Evolutionary conservation across 192 early-diverging fungal genomes (phyloP), one percentile per base, ranked within the genome.

Genomic region (Entophlyctis helioformis): DNA sequence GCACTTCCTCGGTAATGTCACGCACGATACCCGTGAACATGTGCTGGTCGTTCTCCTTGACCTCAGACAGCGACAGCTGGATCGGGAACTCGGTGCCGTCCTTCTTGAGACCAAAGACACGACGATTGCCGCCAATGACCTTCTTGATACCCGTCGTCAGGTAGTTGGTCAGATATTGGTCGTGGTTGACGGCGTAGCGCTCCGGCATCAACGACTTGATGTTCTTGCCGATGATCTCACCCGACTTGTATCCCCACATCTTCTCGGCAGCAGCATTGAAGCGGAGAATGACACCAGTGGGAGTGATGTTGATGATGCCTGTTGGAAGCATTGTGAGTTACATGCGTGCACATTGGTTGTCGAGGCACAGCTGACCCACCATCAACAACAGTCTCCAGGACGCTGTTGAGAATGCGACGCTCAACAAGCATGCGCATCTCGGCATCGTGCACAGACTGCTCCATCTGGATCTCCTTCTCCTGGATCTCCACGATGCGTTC

Each of bases 11-110:
- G 24, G 63, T 63, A 12, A 69, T 20, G 42, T 69, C 60, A 15
- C 56, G 37, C 19, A 60, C 42, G 27, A 67, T 64, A 18, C 63
- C 63, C 10, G 67, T 65, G 36, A 69, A 69, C 40, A 69, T 25
- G 27, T 69, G 67, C 13, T 37, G 34, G 19, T 38, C 62, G 6
- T 62, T 51, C 16, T 40, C 54, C 21, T 45, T 48, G 1, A 68
- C 51, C 33, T 68, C 66, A 18, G 53, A 51, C 3, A 68, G 36
- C 2, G 62, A 44, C 11, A 68, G 18, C 15, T 65, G 57, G 31
- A 61, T 19, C 18, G 62, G 62, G 51, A 68, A 63, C 24, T 25
- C 33, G 12, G 50, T 38, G 5, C 54, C 58, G 39, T 56, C 46
- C 47, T 61, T 56, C 36, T 51, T 47, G 16, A 41, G 40, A 18